These are phyloP conservation scores for Rutstroemia sp. DNA, from an alignment of 2,329 filamentous ascomycete genomes.

Conservation along the genomic window DNA sequence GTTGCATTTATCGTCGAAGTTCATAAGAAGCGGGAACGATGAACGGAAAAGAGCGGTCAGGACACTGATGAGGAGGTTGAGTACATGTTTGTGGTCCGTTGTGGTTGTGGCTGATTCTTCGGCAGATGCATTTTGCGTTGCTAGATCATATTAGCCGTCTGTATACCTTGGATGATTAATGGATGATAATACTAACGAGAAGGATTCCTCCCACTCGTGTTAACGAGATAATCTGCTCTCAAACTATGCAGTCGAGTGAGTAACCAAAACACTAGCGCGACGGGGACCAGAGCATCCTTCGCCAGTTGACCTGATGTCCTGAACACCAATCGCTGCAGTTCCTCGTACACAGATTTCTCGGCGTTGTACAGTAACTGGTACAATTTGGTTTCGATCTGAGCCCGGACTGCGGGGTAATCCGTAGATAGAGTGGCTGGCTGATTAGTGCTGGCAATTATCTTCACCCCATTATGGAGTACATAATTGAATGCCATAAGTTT, in stretches of 20 bases:
- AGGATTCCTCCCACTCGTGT: constrained; percentile 13
- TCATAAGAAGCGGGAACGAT: constrained; percentile 20
- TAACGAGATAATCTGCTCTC: constrained; percentile 16
- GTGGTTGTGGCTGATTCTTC: constrained; percentile 1
- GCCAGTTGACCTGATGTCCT: constrained; percentile 18
- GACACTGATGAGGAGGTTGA: constrained; percentile 21
- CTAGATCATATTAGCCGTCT: background rate
- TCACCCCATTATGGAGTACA: constrained; percentile 21
- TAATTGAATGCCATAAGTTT: constrained; percentile 12
- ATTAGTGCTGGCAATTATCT: background rate
- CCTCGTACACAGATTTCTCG: constrained; percentile 17
- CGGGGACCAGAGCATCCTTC: constrained; percentile 21
- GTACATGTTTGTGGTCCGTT: constrained; percentile 17
- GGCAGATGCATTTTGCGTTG: background rate
- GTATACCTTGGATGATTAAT: background rate
- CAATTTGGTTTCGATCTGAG: constrained; percentile 23
- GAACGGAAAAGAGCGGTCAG: constrained; percentile 23
- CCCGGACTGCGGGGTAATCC: constrained; percentile 11
- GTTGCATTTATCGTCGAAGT: constrained; percentile 20
- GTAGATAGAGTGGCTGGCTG: background rate
- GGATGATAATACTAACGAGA: constrained; percentile 10
- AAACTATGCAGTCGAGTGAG: constrained; percentile 19
- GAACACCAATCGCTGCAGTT: constrained; percentile 23
- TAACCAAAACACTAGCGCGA: constrained; percentile 23
- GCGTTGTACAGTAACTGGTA: constrained; percentile 20